Evolutionary conservation across 768 basidiomycete species (phyloP).

Genomic region (Filobasidium wieringae): DNA sequence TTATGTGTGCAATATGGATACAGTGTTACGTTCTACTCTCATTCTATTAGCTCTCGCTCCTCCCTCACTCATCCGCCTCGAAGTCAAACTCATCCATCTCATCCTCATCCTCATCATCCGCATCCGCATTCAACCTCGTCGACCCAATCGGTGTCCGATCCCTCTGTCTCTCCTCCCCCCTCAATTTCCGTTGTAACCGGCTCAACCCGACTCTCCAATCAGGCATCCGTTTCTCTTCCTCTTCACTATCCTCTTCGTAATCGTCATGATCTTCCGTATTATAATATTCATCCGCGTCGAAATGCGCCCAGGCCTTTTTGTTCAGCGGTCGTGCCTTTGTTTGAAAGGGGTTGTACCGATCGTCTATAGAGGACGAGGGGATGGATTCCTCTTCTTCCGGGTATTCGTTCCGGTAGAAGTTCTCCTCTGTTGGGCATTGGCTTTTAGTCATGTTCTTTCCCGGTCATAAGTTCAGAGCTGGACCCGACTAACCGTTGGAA

Average conservation of each 20-base stretch:
- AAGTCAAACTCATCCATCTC: slow-evolving; percentile 1
- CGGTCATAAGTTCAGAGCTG: not conserved
- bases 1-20: no score
- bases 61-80: no score
- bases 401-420: slow-evolving; percentile 18
- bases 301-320: slow-evolving; percentile 1
- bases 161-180: not conserved
- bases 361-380: slow-evolving; percentile 2
- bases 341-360: not conserved
- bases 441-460: no score
- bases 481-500: slow-evolving; percentile 12
- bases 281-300: not conserved
- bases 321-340: not conserved
- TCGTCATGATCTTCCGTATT: slow-evolving; percentile 1
- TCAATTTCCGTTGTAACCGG: not conserved
- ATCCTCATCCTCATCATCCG: not conserved
- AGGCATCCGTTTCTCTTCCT: slow-evolving; percentile 7
- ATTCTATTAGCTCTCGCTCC: no score
- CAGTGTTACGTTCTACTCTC: no score
- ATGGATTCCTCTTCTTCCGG: slow-evolving; percentile 15
- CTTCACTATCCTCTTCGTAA: slow-evolving; percentile 5
- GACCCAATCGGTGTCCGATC: not conserved
- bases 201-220: not conserved
- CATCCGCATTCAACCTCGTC: not conserved
- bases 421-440: slow-evolving; percentile 8